Evolutionary conservation across 2,329 filamentous ascomycete genomes (phyloP).

Genomic region (Coniochaeta sp.): DNA sequence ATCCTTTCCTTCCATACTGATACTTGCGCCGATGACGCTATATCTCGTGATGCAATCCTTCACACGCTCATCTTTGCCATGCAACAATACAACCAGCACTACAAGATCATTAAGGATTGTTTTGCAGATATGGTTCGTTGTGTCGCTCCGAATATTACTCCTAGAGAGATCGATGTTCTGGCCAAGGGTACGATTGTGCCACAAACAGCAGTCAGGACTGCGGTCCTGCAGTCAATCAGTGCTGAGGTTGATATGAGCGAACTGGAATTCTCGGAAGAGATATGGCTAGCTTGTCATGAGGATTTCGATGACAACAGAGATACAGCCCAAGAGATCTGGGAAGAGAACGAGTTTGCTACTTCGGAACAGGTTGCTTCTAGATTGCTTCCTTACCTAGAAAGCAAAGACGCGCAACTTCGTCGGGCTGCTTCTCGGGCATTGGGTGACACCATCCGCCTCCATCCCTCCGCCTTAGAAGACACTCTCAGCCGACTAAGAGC

Average conservation of each 20-base stretch:
- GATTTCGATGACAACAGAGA: conserved; percentile 81
- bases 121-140: conserved; percentile 79
- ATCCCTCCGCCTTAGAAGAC: conserved; percentile 50
- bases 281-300: conserved; percentile 91
- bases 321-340: conserved; percentile 84
- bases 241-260: conserved; percentile 89
- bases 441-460: conserved; percentile 60
- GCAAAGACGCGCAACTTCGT: conserved; percentile 72
- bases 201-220: conserved; percentile 71
- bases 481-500: conserved; percentile 60
- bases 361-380: conserved; percentile 55
- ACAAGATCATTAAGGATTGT: conserved; percentile 91
- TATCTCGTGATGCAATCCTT: conserved; percentile 71
- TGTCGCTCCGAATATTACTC: conserved; percentile 71
- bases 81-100: conserved; percentile 86
- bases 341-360: conserved; percentile 76
- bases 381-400: conserved; percentile 73
- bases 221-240: conserved; percentile 82
- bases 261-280: conserved; percentile 75
- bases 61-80: conserved; percentile 69
- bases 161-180: conserved; percentile 67
- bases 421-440: conserved; percentile 76
- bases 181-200: conserved; percentile 72
- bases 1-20: conserved; percentile 84
- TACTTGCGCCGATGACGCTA: conserved; percentile 63